Base-by-base conservation (phyloP, 2,329 filamentous ascomycete genomes). In the Karstenula rhodostoma region DNA sequence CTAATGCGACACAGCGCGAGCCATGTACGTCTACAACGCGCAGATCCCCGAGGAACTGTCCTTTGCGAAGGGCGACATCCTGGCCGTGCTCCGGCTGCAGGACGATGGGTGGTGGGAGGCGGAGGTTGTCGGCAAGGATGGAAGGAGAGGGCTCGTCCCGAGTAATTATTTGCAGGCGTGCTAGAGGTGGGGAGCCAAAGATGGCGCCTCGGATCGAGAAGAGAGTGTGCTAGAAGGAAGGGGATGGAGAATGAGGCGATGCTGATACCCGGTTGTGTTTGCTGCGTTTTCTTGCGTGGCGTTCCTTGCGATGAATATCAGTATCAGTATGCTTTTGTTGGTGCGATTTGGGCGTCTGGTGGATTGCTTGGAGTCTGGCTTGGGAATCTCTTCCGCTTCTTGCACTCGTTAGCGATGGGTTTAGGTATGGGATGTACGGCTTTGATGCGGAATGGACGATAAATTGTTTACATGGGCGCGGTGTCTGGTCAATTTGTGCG, bases 71-170 rank as follows among this genome's bases (percentile, higher is more conserved):
- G 94, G 94, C 50, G 96, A 99, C 74, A 88, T 94, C 60, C 84
- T 99, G 15, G 93, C 94, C 2, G 89, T 99, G 15, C 83, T 97
- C 49, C 86, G 94, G 61, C 88, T 96, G 72, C 95, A 99, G 79
- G 95, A 99, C 76, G 95, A 99, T 74, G 95, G 95, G 22, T 99
- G 95, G 95, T 99, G 96, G 95, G 95, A 99, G 81, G 96, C 96
- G 13, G 94, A 97, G 78, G 87, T 97, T 43, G 91, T 94, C 48
- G 89, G 89, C 22, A 84, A 83, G 69, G 80, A 80, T 43, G 83
- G 82, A 9, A 76, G 80, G 43, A 77, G 84, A 17, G 88, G 88
- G 25, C 78, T 90, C 67, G 88, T 90, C 54, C 88, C 88, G 2
- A 89, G 86, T 66, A 90, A 90, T 75, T 90, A 90, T 71, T 74